These are phyloP conservation scores for Pulveroboletus sp. DNA, from an alignment of 768 basidiomycete genomes.

Conservation along the genomic window DNA sequence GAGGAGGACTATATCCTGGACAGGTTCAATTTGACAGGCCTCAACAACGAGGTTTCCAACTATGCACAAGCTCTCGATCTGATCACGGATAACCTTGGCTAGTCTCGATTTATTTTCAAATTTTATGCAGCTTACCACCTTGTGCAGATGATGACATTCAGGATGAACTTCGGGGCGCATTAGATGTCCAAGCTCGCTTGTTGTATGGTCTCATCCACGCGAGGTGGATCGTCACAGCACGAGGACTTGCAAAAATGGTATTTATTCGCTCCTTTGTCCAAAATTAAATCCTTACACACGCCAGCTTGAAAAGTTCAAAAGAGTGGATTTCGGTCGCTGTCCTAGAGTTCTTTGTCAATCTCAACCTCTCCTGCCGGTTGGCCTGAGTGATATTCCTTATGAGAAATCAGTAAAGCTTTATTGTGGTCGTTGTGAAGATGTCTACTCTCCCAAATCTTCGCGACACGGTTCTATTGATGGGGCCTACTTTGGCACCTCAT, in stretches of 20 bases:
- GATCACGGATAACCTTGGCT: constrained; percentile 93
- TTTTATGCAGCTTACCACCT: background rate
- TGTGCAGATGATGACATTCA: constrained; percentile 84
- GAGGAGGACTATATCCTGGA: constrained; percentile 99
- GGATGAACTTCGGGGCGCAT: constrained; percentile 85
- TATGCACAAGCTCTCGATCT: constrained; percentile 92
- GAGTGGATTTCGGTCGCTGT: constrained; percentile 97
- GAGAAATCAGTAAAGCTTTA: constrained; percentile 99
- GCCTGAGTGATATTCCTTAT: constrained; percentile 94
- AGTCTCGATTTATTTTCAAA: constrained; percentile 24
- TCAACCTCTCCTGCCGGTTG: constrained; percentile 94
- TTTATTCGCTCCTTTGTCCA: background rate
- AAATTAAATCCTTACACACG: background rate
- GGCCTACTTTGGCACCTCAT: constrained; percentile 97
- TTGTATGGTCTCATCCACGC: constrained; percentile 97
- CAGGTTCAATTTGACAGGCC: constrained; percentile 95
- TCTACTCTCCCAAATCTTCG: constrained; percentile 96
- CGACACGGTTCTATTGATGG: constrained; percentile 97
- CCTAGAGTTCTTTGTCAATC: constrained; percentile 94
- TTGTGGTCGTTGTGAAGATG: constrained; percentile 97
- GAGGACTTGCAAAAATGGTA: constrained; percentile 95
- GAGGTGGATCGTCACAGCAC: constrained; percentile 91
- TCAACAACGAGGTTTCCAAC: constrained; percentile 94
- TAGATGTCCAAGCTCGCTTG: constrained; percentile 90
- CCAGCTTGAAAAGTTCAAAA: constrained; percentile 95